A percentile compares a stretch with the other conserved stretches of the same genome.
Evolutionary conservation across 2,329 filamentous ascomycete genomes (phyloP).

Genomic region (Elsinoe australis): DNA sequence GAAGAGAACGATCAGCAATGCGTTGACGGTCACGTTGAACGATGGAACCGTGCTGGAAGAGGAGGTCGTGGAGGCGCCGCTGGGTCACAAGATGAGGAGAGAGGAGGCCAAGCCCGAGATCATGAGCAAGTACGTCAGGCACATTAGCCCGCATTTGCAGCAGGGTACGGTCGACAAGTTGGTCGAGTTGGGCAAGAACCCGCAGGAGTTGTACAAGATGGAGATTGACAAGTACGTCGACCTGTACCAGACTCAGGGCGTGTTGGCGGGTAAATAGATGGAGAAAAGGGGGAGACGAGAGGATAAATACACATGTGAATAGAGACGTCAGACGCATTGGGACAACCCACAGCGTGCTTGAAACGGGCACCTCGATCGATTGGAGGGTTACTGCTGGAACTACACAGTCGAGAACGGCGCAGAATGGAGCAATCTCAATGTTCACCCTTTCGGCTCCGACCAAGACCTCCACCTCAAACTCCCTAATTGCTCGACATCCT

Average conservation of each 20-base stretch:
- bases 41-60: slow-evolving; percentile 89
- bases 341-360: no score
- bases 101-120: slow-evolving; percentile 99
- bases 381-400: no score
- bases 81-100: slow-evolving; percentile 82
- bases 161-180: slow-evolving; percentile 73
- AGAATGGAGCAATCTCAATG: neutral
- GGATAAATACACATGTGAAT: slow-evolving; percentile 5
- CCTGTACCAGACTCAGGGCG: slow-evolving; percentile 57
- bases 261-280: slow-evolving; percentile 18
- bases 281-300: neutral
- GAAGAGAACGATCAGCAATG: slow-evolving; percentile 95
- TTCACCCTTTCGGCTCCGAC: neutral
- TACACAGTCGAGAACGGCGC: no score
- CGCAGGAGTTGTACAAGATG: slow-evolving; percentile 66
- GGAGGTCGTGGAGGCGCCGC: slow-evolving; percentile 84
- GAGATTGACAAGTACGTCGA: slow-evolving; percentile 92
- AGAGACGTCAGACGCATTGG: neutral
- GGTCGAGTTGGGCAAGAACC: slow-evolving; percentile 68
- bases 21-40: slow-evolving; percentile 86
- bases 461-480: slow-evolving; percentile 1
- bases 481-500: slow-evolving; percentile 10
- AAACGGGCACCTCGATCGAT: no score
- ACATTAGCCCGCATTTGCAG: slow-evolving; percentile 75
- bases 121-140: slow-evolving; percentile 87